phyloP scores from a whole-genome alignment of 2,329 filamentous ascomycete species.

The Claviceps citrina region DNA sequence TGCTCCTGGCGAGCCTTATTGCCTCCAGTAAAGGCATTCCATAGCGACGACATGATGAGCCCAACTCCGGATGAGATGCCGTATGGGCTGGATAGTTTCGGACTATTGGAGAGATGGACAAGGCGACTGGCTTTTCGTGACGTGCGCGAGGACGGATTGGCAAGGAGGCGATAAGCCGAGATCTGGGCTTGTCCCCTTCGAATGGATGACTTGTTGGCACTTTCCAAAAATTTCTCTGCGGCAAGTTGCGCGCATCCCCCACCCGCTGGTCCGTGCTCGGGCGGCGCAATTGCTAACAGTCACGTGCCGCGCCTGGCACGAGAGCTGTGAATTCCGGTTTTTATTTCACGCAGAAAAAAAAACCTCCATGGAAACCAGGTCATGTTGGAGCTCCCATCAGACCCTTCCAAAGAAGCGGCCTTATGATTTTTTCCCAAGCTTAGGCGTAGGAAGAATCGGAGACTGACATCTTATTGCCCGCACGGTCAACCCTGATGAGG shows the following conservation, averaged over 20 bases:
- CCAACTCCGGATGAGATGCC: neutral
- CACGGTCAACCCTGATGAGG: too few species aligned
- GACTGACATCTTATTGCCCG: too few species aligned
- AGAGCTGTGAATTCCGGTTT: too few species aligned
- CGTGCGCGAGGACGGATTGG: slow-evolving; percentile 6
- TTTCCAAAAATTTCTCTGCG: slow-evolving; percentile 7
- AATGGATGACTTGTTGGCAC: neutral
- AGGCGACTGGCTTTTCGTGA: slow-evolving; percentile 2
- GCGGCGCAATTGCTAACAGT: neutral
- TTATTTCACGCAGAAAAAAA: too few species aligned
- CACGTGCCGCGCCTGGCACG: too few species aligned
- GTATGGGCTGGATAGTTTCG: neutral
- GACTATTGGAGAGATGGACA: slow-evolving; percentile 4
- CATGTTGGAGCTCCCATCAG: too few species aligned
- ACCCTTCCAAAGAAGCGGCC: too few species aligned
- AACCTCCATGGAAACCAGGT: too few species aligned
- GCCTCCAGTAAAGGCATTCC: slow-evolving; percentile 46
- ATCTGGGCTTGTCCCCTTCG: neutral
- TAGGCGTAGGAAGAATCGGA: too few species aligned
- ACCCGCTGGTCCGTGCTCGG: slow-evolving; percentile 3
- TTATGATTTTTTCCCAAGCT: too few species aligned
- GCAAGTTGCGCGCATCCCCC: neutral
- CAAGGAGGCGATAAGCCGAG: slow-evolving; percentile 7
- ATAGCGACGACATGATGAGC: slow-evolving; percentile 39
- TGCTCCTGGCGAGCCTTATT: slow-evolving; percentile 33